Conservation (phyloP, 192 early-diverging fungal genomes). For the Coemansia sp. region DNA sequence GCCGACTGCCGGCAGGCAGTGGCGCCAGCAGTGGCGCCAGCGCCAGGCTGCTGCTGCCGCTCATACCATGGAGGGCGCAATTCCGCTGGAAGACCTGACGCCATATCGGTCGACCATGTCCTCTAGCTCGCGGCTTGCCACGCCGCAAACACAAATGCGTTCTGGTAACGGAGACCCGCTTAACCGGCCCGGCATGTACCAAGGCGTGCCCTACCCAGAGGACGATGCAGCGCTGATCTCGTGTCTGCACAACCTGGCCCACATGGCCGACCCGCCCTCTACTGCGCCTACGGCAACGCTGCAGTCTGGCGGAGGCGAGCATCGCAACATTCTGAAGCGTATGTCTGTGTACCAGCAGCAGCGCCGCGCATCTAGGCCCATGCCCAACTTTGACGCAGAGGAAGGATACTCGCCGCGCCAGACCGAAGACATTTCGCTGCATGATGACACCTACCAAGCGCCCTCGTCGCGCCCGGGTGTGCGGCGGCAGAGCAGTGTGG, state of each 20-base stretch:
- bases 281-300: neutral
- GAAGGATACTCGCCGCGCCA: neutral
- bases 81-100: conserved; percentile 5
- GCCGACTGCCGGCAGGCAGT: conserved; percentile 14
- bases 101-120: neutral
- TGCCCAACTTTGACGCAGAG: conserved; percentile 2
- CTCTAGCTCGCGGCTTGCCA: neutral
- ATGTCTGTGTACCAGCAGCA: conserved; percentile 33
- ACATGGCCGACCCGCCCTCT: conserved; percentile 16
- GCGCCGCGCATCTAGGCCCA: conserved; percentile 1
- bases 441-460: conserved; percentile 17
- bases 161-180: conserved; percentile 17
- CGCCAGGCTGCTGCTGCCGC: conserved; percentile 11
- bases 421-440: conserved; percentile 18
- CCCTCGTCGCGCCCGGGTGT: neutral
- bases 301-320: conserved; percentile 5
- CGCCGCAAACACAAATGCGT: neutral
- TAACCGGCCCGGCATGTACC: conserved; percentile 42
- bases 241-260: conserved; percentile 38
- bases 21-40: conserved; percentile 42
- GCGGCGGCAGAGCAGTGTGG: conserved; percentile 12
- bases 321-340: conserved; percentile 30
- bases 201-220: conserved; percentile 36
- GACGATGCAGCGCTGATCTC: conserved; percentile 32
- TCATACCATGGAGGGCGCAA: conserved; percentile 9